Percentiles rank a stretch among this genome's conserved stretches.
These are phyloP conservation scores for Coprinellus aureogranulatus DNA, from an alignment of 768 basidiomycete genomes.

Conservation along the genomic window DNA sequence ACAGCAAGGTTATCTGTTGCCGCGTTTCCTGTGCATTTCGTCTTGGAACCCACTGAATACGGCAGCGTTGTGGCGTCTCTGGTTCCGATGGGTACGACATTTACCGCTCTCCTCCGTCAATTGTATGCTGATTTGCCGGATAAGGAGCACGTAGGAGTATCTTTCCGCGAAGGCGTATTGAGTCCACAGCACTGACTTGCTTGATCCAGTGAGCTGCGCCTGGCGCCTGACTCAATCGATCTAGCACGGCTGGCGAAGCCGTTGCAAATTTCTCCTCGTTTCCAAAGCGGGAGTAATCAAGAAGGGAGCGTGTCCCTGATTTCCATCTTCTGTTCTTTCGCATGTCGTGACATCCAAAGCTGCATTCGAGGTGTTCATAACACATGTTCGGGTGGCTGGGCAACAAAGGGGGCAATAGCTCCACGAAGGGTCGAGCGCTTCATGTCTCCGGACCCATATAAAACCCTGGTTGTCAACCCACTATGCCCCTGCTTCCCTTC, in stretches of 20 bases:
- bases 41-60: constrained; percentile 9
- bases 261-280: not conserved
- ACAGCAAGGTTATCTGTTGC: constrained; percentile 9
- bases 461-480: constrained; percentile 7
- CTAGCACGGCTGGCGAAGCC: constrained; percentile 1
- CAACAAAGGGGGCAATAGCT: constrained; percentile 13
- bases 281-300: not conserved
- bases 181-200: constrained; percentile 1
- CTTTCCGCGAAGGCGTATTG: not conserved
- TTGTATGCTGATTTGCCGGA: constrained; percentile 12
- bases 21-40: constrained; percentile 7
- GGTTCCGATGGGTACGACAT: constrained; percentile 6
- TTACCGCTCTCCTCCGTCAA: not conserved
- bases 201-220: not conserved
- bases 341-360: constrained; percentile 11
- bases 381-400: constrained; percentile 16
- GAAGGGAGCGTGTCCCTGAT: constrained; percentile 12
- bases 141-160: not conserved
- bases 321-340: constrained; percentile 15
- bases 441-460: constrained; percentile 10
- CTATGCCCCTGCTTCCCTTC: constrained; percentile 2
- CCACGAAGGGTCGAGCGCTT: constrained; percentile 15
- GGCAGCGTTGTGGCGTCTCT: constrained; percentile 11
- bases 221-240: constrained; percentile 1
- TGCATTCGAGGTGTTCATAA: constrained; percentile 11